phyloP scores from a whole-genome alignment of 306 rosid genomes.

The Ochetophila trinervis region DNA sequence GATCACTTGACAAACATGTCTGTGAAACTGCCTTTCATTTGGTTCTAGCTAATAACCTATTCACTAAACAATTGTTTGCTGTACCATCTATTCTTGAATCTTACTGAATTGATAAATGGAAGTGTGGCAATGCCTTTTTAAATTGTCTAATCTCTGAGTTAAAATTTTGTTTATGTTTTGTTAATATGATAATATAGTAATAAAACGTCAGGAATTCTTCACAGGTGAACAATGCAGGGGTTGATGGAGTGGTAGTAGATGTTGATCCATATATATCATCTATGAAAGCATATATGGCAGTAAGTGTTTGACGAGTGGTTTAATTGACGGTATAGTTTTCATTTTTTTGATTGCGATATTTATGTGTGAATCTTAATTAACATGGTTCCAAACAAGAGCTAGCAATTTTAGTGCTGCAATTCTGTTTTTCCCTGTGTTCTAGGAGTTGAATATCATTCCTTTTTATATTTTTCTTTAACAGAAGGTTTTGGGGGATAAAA shows the following conservation, averaged over 20 bases:
- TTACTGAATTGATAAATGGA: background rate
- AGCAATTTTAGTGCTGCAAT: no score
- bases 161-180: no score
- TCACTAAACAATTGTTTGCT: no score
- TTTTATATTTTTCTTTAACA: no score
- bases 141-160: background rate
- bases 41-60: background rate
- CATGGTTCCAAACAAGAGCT: no score
- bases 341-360: background rate
- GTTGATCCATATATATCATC: background rate
- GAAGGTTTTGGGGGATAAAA: no score
- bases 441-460: no score
- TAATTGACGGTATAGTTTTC: background rate
- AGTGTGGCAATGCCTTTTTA: background rate
- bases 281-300: background rate
- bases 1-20: background rate
- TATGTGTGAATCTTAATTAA: background rate
- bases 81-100: no score
- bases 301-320: background rate
- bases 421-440: no score
- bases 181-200: background rate
- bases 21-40: background rate
- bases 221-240: slow-evolving; percentile 29
- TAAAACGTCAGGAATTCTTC: background rate
- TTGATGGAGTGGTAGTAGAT: background rate